These are phyloP conservation scores for Prasinococcaceae sp. DNA, from an alignment of 139 green algal genomes.

Conservation along the genomic window DNA sequence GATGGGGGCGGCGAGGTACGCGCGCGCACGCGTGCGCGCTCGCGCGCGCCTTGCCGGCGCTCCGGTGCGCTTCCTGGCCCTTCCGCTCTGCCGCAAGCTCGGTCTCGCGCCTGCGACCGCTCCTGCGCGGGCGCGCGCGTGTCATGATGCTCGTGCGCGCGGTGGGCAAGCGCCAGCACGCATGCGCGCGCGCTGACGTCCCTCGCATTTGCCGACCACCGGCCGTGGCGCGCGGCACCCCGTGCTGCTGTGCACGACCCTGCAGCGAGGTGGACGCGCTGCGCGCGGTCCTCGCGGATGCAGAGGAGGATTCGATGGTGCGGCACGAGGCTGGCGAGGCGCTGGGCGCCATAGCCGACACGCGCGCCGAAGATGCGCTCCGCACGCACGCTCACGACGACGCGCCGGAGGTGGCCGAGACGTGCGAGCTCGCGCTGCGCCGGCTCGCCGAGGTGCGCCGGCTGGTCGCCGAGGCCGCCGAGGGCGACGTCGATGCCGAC, in stretches of 20 bases:
- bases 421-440: constrained; percentile 83
- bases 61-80: no score
- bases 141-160: no score
- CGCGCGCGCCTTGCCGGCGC: no score
- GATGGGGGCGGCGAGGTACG: constrained; percentile 68
- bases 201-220: no score
- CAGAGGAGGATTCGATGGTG: constrained; percentile 16
- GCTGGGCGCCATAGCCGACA: constrained; percentile 24
- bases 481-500: background rate
- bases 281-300: constrained; percentile 5
- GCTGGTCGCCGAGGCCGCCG: background rate
- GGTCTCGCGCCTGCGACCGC: no score
- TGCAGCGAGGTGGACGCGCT: constrained; percentile 10
- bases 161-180: no score
- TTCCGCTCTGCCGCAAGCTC: no score
- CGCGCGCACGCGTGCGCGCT: no score
- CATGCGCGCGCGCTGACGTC: no score
- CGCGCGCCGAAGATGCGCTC: constrained; percentile 30
- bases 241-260: no score
- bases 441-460: constrained; percentile 46
- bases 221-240: no score
- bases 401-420: constrained; percentile 70
- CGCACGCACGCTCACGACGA: constrained; percentile 21
- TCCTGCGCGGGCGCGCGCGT: no score
- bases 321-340: constrained; percentile 30